These are phyloP conservation scores for Flaveria robusta DNA, from an alignment of 129 eudicot genomes.

Conservation along the genomic window DNA sequence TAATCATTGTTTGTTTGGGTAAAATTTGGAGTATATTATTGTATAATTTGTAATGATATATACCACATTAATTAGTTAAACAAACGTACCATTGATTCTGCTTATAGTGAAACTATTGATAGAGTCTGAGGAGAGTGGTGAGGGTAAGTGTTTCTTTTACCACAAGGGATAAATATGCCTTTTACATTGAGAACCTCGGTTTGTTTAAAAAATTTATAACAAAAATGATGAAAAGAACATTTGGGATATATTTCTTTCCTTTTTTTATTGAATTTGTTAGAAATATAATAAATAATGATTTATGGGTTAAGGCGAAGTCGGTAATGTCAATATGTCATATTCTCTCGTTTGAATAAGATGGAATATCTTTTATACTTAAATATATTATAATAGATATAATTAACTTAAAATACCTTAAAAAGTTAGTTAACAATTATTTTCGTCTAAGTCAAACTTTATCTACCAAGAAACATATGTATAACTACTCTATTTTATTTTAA, in stretches of 20 bases:
- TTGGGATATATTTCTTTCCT: not conserved
- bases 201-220: not conserved
- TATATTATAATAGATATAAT: not conserved
- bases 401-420: not conserved
- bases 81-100: too few species aligned
- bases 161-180: too few species aligned
- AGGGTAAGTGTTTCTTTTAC: too few species aligned
- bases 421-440: not conserved
- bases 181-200: too few species aligned
- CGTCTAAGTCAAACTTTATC: not conserved
- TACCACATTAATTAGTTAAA: not conserved
- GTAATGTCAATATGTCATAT: not conserved
- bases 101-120: too few species aligned
- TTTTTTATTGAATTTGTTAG: not conserved
- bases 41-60: not conserved
- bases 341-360: not conserved
- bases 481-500: too few species aligned
- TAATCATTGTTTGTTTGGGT: slow-evolving; percentile 5
- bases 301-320: not conserved
- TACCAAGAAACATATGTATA: not conserved
- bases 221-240: not conserved
- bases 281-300: not conserved
- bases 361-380: not conserved
- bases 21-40: not conserved
- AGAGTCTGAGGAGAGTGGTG: too few species aligned